phyloP scores from a whole-genome alignment of 2,329 filamentous ascomycete genomes.

The Sporothrix schenckii region DNA sequence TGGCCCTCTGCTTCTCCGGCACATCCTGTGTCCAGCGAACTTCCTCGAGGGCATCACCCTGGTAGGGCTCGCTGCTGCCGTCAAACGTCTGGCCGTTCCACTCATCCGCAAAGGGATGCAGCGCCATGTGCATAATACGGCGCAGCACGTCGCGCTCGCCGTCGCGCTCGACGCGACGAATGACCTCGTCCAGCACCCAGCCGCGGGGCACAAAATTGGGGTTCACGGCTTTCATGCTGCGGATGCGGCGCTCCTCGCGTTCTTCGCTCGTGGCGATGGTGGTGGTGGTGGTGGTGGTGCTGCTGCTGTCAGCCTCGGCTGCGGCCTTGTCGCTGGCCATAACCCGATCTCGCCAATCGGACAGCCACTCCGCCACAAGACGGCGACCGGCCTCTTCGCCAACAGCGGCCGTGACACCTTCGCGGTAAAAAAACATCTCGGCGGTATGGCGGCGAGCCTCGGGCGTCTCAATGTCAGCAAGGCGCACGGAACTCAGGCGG shows the following conservation, averaged over 20 bases:
- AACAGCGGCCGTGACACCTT: conserved; percentile 63
- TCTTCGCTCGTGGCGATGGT: background rate
- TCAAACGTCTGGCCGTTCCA: conserved; percentile 63
- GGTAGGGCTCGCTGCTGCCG: conserved; percentile 49
- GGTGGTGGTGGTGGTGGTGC: too few species aligned
- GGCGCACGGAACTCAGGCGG: conserved; percentile 65
- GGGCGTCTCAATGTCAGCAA: conserved; percentile 66
- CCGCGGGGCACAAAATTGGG: conserved; percentile 89
- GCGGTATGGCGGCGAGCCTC: conserved; percentile 67
- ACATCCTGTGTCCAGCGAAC: conserved; percentile 83
- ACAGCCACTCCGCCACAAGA: conserved; percentile 77
- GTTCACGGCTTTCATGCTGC: conserved; percentile 82
- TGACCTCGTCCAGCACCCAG: conserved; percentile 93
- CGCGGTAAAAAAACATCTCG: conserved; percentile 75
- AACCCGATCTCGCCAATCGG: conserved; percentile 72
- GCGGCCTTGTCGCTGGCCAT: conserved; percentile 61
- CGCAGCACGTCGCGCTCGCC: conserved; percentile 78
- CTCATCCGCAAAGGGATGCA: conserved; percentile 79
- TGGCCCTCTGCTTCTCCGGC: conserved; percentile 71
- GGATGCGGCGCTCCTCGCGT: conserved; percentile 51
- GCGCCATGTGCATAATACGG: conserved; percentile 77
- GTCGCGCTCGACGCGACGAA: conserved; percentile 82
- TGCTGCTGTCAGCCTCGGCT: conserved; percentile 54
- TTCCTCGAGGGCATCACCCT: conserved; percentile 71
- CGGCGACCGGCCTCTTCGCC: conserved; percentile 64